Conservation (phyloP, 768 basidiomycete genomes). For the Boletus insuetus region DNA sequence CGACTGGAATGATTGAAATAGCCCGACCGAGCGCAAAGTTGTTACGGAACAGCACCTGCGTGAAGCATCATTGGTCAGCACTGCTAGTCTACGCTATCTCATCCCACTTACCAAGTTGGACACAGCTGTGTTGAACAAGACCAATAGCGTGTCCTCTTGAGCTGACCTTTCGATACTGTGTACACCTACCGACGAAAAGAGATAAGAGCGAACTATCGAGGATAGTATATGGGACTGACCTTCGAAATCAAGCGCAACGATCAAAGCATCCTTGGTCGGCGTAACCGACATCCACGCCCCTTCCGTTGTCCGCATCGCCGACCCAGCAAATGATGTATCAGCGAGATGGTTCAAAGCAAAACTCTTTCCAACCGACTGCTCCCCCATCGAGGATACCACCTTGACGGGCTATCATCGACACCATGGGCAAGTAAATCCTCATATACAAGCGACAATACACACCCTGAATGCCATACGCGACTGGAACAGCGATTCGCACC, state of each 20-base stretch:
- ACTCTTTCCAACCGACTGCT: conserved; percentile 64
- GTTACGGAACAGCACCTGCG: conserved; percentile 60
- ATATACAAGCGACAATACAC: neutral
- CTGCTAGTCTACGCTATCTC: neutral
- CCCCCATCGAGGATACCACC: conserved; percentile 68
- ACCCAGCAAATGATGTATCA: conserved; percentile 65
- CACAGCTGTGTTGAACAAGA: conserved; percentile 62
- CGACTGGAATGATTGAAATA: conserved; percentile 62
- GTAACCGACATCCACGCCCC: conserved; percentile 69
- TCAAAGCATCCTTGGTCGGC: conserved; percentile 49
- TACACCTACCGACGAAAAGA: conserved; percentile 37
- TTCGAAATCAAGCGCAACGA: conserved; percentile 66
- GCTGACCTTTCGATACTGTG: conserved; percentile 62
- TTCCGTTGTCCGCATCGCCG: conserved; percentile 63
- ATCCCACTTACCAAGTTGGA: conserved; percentile 50
- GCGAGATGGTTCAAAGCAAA: conserved; percentile 58
- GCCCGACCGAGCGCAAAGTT: conserved; percentile 61
- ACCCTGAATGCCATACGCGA: conserved; percentile 61
- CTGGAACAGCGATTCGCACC: conserved; percentile 64
- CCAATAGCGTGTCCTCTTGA: conserved; percentile 62
- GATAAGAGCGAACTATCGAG: neutral
- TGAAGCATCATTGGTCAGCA: too few species aligned
- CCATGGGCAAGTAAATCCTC: neutral
- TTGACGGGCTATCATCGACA: conserved; percentile 45
- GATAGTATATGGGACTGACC: conserved; percentile 28